Conservation (phyloP, 495 filamentous ascomycete genomes). For the Hyaloscypha hepaticicola region DNA sequence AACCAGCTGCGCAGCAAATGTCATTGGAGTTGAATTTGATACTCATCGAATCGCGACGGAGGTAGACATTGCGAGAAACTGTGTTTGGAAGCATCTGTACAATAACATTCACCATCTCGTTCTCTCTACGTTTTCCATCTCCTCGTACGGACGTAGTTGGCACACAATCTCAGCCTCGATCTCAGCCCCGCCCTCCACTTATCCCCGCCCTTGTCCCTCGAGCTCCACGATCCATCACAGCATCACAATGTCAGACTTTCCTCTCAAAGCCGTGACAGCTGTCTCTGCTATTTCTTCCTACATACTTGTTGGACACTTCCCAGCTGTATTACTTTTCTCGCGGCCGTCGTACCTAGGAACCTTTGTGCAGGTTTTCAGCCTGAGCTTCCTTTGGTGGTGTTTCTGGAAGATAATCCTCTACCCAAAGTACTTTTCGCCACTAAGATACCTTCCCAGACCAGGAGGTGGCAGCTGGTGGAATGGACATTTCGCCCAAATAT, state of each 20-base stretch:
- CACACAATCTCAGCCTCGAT: neutral
- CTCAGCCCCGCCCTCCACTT: neutral
- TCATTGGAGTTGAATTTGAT: neutral
- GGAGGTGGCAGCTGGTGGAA: conserved; percentile 41
- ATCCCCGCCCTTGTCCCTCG: neutral
- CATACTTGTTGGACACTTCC: conserved; percentile 16
- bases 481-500: conserved; percentile 58
- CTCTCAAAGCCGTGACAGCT: conserved; percentile 20
- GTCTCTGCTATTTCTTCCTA: conserved; percentile 21
- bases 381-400: conserved; percentile 31
- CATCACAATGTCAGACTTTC: conserved; percentile 18
- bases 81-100: neutral
- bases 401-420: conserved; percentile 61
- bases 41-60: neutral
- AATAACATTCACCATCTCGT: too few relatives aligned
- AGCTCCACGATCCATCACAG: neutral
- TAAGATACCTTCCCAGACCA: conserved; percentile 61
- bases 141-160: too few relatives aligned
- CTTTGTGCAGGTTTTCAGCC: conserved; percentile 23
- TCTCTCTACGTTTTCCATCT: too few relatives aligned
- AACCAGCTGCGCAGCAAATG: conserved; percentile 10
- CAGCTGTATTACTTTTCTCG: conserved; percentile 25
- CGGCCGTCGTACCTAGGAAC: conserved; percentile 28
- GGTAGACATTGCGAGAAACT: neutral
- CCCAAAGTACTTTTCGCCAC: conserved; percentile 70